Base-by-base conservation (phyloP, 2,329 filamentous ascomycete species). In the Alternaria gansuensis region DNA sequence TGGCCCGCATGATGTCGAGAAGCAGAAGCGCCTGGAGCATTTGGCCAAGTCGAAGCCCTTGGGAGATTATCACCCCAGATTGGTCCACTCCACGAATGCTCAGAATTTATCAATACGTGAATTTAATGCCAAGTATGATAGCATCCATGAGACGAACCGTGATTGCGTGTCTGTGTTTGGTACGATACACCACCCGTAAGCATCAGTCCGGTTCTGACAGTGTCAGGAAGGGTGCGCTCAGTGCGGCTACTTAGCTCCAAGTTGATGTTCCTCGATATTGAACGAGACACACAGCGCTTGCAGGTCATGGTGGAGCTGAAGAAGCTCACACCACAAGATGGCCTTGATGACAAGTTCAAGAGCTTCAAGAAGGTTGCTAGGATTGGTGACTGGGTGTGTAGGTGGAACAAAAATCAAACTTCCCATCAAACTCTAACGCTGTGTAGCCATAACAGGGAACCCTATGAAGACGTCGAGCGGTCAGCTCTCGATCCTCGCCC, bases 351-450 rank as follows among this genome's bases (percentile, higher is more conserved):
- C n/a, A 68, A 73, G 14, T 87, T 86, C 74, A 88, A 85, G 69
- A 76, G 84, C 37, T 85, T 90, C 62, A 85, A 85, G 63, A 87
- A 87, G 62, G 78, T 91, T 54, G 82, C 93, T 46, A 87, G 90
- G 66, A 86, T 90, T 67, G 95, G 95, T 63, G 95, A 98, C 80
- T 89, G 91, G 74, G 88, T 94, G 73, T 88, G 90, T 92, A 84
- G 80, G 90, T 83, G 21, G 36, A 24, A 2, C 2, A 63, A 51
- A 44, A 59, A 54, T 49, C 44, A 3, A 37, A 54, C 23, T 51
- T 29, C 6, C 9, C 13, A 31, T 46, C 13, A 44, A 23, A 13
- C 26, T 34, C 71, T 73, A 40, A 72, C 40, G 26, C 14, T n/a
- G 40, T 24, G 26, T 49, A 69, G 89, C 90, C 59, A 82, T 93